A percentile compares a stretch with the other conserved stretches of the same genome.
Conservation (phyloP, 23 red algal species). For the Gracilaria vermiculophylla region DNA sequence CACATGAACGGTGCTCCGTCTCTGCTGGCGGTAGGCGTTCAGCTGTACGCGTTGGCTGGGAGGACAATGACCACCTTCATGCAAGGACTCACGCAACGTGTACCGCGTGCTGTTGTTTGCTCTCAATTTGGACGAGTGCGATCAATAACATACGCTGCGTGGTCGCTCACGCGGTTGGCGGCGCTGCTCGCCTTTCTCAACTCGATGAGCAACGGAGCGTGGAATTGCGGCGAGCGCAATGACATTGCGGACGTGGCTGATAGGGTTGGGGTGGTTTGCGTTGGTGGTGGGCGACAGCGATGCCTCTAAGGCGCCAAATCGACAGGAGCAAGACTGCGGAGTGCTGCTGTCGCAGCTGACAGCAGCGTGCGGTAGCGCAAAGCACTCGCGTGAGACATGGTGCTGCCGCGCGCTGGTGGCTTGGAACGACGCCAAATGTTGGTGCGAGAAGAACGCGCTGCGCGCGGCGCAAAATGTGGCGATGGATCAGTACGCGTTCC, state of each 20-base stretch:
- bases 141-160: neutral
- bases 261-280: too few relatives aligned
- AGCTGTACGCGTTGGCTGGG: too few relatives aligned
- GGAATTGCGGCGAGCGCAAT: neutral
- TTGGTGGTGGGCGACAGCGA: too few relatives aligned
- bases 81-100: too few relatives aligned
- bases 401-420: neutral
- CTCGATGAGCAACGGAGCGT: neutral
- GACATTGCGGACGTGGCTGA: too few relatives aligned
- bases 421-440: constrained; percentile 34
- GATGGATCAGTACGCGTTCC: constrained; percentile 29
- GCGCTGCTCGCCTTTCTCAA: neutral
- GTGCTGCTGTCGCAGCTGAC: constrained; percentile 6
- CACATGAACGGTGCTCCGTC: too few relatives aligned
- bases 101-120: too few relatives aligned
- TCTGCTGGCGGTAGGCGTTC: too few relatives aligned
- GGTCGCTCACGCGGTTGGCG: neutral
- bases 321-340: constrained; percentile 11
- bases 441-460: constrained; percentile 35
- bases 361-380: neutral
- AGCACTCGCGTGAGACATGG: neutral
- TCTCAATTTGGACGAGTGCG: neutral
- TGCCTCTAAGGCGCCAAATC: too few relatives aligned
- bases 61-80: too few relatives aligned
- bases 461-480: constrained; percentile 15